A percentile compares a stretch with the other conserved stretches of the same genome.
Evolutionary conservation across 192 early-diverging fungal species (phyloP).

Genomic region (Pecoramyces ruminantium): DNA sequence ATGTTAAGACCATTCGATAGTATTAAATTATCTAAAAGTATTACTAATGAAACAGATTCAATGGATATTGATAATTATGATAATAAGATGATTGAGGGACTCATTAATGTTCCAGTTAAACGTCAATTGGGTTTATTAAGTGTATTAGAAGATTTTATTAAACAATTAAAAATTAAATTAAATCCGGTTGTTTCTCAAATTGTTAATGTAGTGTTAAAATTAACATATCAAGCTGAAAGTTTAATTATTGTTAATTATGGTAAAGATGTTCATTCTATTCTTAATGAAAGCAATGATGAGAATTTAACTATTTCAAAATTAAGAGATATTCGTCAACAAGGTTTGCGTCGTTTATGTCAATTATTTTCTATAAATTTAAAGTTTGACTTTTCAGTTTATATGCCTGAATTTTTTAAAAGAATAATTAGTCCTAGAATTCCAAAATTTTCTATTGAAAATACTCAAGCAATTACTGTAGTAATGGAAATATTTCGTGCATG

Average conservation of each 20-base stretch:
- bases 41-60: neutral
- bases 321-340: slow-evolving; percentile 47
- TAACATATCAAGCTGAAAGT: slow-evolving; percentile 46
- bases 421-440: slow-evolving; percentile 55
- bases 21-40: slow-evolving; percentile 2
- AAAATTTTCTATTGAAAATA: slow-evolving; percentile 61
- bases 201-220: slow-evolving; percentile 55
- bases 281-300: slow-evolving; percentile 3
- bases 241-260: slow-evolving; percentile 14
- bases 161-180: slow-evolving; percentile 60
- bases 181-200: slow-evolving; percentile 52
- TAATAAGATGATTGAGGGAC: neutral
- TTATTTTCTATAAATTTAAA: slow-evolving; percentile 56
- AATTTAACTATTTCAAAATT: slow-evolving; percentile 6
- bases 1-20: slow-evolving; percentile 60
- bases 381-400: slow-evolving; percentile 63
- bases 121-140: slow-evolving; percentile 69
- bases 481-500: slow-evolving; percentile 63
- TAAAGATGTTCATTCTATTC: slow-evolving; percentile 11
- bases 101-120: slow-evolving; percentile 10
- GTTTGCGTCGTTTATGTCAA: slow-evolving; percentile 53
- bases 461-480: slow-evolving; percentile 66
- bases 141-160: slow-evolving; percentile 61
- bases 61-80: neutral
- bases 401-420: slow-evolving; percentile 51